These are phyloP conservation scores for Oenanthe sinensis DNA, from an alignment of 129 eudicot genomes.

Conservation along the genomic window DNA sequence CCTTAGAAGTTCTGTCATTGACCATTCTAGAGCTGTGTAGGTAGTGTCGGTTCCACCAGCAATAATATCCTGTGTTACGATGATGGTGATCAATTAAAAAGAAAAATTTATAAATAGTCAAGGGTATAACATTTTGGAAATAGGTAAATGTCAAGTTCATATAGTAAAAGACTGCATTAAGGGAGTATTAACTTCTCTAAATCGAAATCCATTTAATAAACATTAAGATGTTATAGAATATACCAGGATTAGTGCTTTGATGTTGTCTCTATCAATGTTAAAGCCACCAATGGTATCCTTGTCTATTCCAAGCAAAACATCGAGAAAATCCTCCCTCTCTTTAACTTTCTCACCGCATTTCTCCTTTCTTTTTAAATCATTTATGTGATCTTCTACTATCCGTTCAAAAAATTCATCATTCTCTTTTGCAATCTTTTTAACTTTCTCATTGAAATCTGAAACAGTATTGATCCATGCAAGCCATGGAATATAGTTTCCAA, in stretches of 20 bases:
- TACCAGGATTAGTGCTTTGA: conserved; percentile 32
- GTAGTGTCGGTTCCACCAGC: conserved; percentile 18
- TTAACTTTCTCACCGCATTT: not conserved
- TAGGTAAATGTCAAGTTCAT: not conserved
- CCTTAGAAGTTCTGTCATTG: conserved; percentile 11
- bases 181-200: not conserved
- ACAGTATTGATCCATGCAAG: conserved; percentile 17
- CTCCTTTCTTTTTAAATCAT: not conserved
- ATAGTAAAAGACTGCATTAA: not conserved
- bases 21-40: conserved; percentile 12
- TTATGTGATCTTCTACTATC: conserved; percentile 3
- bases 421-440: not conserved
- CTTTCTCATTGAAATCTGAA: conserved; percentile 15
- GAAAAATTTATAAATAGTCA: not conserved
- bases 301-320: conserved; percentile 21
- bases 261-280: conserved; percentile 8
- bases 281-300: not conserved
- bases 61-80: conserved; percentile 13
- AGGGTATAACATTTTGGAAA: not conserved
- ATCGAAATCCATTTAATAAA: not conserved
- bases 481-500: conserved; percentile 17
- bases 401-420: conserved; percentile 15
- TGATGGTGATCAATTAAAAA: not conserved
- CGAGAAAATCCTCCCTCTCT: conserved; percentile 15
- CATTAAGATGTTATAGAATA: not conserved